phyloP scores from a whole-genome alignment of 257 asterid genomes.

The Rehmannia glutinosa region DNA sequence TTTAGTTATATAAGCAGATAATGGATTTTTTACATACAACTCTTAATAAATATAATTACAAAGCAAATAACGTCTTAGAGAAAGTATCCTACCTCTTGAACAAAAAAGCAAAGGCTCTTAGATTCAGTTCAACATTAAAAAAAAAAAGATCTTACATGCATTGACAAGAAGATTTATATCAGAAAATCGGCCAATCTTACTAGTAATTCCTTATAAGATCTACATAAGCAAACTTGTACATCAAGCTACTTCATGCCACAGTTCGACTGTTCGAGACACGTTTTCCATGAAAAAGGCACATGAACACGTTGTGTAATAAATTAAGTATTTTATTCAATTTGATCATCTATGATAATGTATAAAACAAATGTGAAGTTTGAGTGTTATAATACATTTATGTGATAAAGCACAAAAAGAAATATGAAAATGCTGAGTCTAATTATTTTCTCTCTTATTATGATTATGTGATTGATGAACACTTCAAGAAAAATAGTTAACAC shows the following conservation, averaged over 20 bases:
- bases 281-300: background rate
- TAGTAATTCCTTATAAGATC: background rate
- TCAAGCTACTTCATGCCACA: background rate
- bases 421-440: too few species aligned
- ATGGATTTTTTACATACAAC: background rate
- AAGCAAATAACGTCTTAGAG: background rate
- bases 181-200: background rate
- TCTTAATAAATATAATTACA: background rate
- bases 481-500: too few species aligned
- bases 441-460: too few species aligned
- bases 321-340: background rate
- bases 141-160: background rate
- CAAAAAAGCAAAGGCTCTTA: background rate
- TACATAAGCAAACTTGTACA: background rate
- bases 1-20: slow-evolving; percentile 1
- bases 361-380: too few species aligned
- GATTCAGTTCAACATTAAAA: background rate
- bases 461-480: too few species aligned
- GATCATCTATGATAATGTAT: too few species aligned
- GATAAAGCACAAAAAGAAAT: too few species aligned
- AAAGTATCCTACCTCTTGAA: background rate
- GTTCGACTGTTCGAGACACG: background rate
- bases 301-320: background rate
- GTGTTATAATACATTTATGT: too few species aligned
- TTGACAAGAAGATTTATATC: background rate